Evolutionary conservation across 345 rosid species (phyloP), one percentile per base, ranked within the genome.

Genomic region (Euphorbia tirucalli): DNA sequence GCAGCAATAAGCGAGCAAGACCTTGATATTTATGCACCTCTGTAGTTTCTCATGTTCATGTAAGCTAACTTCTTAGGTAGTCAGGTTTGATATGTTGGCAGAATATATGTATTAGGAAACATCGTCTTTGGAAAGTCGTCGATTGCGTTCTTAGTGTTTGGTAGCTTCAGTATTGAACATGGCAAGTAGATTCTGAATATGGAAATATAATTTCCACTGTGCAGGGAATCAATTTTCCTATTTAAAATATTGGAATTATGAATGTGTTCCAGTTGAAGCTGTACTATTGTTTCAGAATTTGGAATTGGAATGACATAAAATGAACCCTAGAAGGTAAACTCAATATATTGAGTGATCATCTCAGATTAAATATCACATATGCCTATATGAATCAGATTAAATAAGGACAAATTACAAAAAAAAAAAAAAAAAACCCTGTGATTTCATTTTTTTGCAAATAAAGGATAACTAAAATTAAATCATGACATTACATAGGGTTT

Each of bases 1-100:
- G 80, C 69, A 77, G 69, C 72, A 71, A 71, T 63, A 77, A 67
- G 55, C 64, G 81, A 59, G 72, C 62, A 46, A 32, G 79, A 16
- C 67, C 79, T 44, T 76, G 75, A 76, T 65, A 10, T 13, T 54
- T 30, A 15, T 27, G 6, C 37, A 24, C 44, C 73, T 59, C 44
- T 71, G 68, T 72, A 69, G 63, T 49, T 60, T 66, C 41, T 35
- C 52, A 37, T 39, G 69, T 30, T 35, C 58, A 18, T 30, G 49
- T 28, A 49, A 75, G 62, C 75, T 73, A 61, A 73, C 75, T 57
- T 19, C 62, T 62, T 66, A 68, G 70, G 71, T 41, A 48, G 79
- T 78, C 50, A 66, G 76, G 63, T 72, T 54, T 58, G 58, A 52
- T 66, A 71, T 71, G 69, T 59, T 62, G 30, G 72, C 62, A 31